A percentile compares a stretch with the other conserved stretches of the same genome.
These are phyloP conservation scores for Pseudoneurospora amorphoporcata DNA, from an alignment of 495 filamentous ascomycete species.

Conservation along the genomic window DNA sequence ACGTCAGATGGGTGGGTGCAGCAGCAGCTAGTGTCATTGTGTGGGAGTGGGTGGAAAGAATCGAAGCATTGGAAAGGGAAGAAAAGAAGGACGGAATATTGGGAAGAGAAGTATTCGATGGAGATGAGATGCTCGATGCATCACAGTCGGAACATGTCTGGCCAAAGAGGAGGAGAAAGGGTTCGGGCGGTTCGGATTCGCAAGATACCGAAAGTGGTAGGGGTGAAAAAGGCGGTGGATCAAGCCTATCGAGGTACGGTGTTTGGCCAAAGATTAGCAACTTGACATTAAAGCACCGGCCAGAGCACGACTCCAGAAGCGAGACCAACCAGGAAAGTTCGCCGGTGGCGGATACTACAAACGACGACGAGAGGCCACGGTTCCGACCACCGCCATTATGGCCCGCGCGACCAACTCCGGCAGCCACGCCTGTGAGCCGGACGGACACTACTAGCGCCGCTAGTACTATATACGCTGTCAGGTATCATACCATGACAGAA, in stretches of 20 bases:
- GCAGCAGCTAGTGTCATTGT: slow-evolving; percentile 93
- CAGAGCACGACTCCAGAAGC: slow-evolving; percentile 12
- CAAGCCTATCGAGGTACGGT: slow-evolving; percentile 23
- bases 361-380: slow-evolving; percentile 25
- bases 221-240: slow-evolving; percentile 8
- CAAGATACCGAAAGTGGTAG: slow-evolving; percentile 14
- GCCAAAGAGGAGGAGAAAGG: slow-evolving; percentile 25
- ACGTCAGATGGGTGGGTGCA: slow-evolving; percentile 94
- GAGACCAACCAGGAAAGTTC: background rate
- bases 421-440: slow-evolving; percentile 61
- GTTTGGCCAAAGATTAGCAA: slow-evolving; percentile 38
- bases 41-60: slow-evolving; percentile 99
- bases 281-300: slow-evolving; percentile 32
- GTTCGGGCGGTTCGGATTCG: slow-evolving; percentile 18
- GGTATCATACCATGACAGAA: slow-evolving; percentile 67
- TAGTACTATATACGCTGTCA: slow-evolving; percentile 78
- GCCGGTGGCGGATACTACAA: background rate
- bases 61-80: slow-evolving; percentile 89
- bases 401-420: slow-evolving; percentile 53
- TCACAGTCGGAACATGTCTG: slow-evolving; percentile 39
- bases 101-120: slow-evolving; percentile 89
- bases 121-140: slow-evolving; percentile 87
- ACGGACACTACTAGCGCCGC: slow-evolving; percentile 59
- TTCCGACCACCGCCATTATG: slow-evolving; percentile 36
- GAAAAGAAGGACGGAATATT: slow-evolving; percentile 94